These are phyloP conservation scores for Sugiyamaella xylanicola DNA, from an alignment of 1,139 yeast genomes.

Conservation along the genomic window DNA sequence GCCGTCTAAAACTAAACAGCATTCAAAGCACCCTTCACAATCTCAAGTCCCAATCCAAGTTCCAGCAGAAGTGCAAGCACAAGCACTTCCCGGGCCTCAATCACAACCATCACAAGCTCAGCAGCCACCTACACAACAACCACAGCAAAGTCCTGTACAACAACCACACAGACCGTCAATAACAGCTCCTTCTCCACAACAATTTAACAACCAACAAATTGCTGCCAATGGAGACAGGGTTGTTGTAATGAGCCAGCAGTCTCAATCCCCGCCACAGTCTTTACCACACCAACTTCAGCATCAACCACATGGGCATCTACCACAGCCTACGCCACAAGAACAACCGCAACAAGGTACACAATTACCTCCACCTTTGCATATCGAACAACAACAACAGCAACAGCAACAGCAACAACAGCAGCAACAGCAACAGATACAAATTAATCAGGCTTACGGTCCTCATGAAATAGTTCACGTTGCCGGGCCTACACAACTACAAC, in stretches of 20 bases:
- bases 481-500: not conserved
- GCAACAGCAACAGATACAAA: constrained; percentile 8
- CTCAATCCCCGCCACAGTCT: constrained; percentile 15
- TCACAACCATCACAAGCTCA: constrained; percentile 11
- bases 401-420: constrained; percentile 7
- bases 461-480: constrained; percentile 11
- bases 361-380: not conserved
- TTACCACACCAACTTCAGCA: constrained; percentile 14
- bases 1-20: constrained; percentile 9
- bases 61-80: constrained; percentile 1
- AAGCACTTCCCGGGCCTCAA: constrained; percentile 14
- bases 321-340: too few relatives aligned
- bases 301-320: not conserved
- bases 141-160: not conserved
- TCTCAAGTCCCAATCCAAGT: constrained; percentile 9
- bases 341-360: too few relatives aligned
- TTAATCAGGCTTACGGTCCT: not conserved
- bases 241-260: not conserved
- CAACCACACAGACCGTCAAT: not conserved
- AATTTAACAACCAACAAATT: constrained; percentile 7
- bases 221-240: not conserved
- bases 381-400: constrained; percentile 5
- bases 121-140: constrained; percentile 8
- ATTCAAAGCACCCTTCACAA: constrained; percentile 15
- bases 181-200: constrained; percentile 8